Conservation (phyloP, 164 flowering plant species). For the Nymphaea colorata region DNA sequence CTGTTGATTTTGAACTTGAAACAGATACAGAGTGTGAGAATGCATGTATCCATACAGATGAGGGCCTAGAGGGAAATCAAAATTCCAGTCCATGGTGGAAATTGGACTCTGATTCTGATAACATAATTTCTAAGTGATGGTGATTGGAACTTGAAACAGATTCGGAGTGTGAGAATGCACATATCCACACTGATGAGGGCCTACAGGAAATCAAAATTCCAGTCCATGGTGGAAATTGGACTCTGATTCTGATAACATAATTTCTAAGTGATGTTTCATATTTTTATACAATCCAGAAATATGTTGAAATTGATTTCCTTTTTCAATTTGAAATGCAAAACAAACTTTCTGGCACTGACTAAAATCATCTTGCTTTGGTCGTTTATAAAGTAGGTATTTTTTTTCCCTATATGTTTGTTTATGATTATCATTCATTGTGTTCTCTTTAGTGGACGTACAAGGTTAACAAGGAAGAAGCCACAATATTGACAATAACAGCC, state of each 20-base stretch:
- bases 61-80: slow-evolving; percentile 10
- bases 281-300: too few relatives aligned
- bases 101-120: slow-evolving; percentile 29
- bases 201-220: slow-evolving; percentile 10
- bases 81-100: slow-evolving; percentile 55
- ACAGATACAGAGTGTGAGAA: background rate
- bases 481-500: too few relatives aligned
- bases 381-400: too few relatives aligned
- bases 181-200: slow-evolving; percentile 7
- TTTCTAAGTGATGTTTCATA: background rate
- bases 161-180: background rate
- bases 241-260: slow-evolving; percentile 17
- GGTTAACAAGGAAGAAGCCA: too few relatives aligned
- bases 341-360: too few relatives aligned
- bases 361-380: too few relatives aligned
- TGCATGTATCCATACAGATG: slow-evolving; percentile 1
- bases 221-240: slow-evolving; percentile 66
- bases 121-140: slow-evolving; percentile 2
- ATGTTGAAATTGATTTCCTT: too few relatives aligned
- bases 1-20: slow-evolving; percentile 16
- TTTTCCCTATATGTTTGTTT: too few relatives aligned
- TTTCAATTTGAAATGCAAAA: too few relatives aligned
- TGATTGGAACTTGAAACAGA: slow-evolving; percentile 11
- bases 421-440: too few relatives aligned
- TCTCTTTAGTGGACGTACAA: too few relatives aligned